Percentiles rank a stretch among this genome's conserved stretches.
phyloP scores from a whole-genome alignment of 192 early-diverging fungal species.

The Backusella sp. region DNA sequence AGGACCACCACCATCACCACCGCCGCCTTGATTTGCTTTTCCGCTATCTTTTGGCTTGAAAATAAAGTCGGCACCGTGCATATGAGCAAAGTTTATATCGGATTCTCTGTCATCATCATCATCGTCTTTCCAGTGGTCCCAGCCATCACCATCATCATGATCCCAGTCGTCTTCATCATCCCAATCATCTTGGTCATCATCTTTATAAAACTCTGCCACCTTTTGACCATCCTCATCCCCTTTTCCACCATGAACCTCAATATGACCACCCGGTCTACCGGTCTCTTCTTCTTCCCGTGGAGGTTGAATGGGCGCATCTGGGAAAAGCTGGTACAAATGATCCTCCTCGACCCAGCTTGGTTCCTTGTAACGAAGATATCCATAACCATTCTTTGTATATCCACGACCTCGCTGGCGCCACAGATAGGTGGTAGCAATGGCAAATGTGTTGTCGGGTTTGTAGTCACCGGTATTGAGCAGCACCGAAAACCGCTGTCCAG shows the following conservation, averaged over 20 bases:
- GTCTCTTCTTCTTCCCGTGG: neutral
- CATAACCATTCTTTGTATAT: constrained; percentile 28
- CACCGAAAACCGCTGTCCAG: constrained; percentile 52
- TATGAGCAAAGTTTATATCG: neutral
- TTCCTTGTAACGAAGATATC: constrained; percentile 14
- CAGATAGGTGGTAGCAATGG: constrained; percentile 22
- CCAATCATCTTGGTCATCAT: neutral
- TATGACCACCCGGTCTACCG: neutral
- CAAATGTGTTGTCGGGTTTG: constrained; percentile 3
- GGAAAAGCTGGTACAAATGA: neutral
- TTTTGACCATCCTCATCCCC: neutral
- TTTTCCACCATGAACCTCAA: neutral
- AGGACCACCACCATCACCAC: neutral
- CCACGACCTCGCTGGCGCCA: constrained; percentile 11
- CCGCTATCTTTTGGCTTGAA: neutral
- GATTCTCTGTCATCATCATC: neutral
- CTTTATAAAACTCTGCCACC: neutral
- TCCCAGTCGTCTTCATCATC: neutral
- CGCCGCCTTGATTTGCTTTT: neutral
- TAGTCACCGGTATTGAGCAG: constrained; percentile 29
- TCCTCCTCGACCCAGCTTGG: neutral
- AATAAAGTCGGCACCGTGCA: neutral
- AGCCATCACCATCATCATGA: neutral
- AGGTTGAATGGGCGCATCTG: neutral
- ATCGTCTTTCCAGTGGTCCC: neutral